Evolutionary conservation across 371 early-diverging fungal species (phyloP), one percentile per base, ranked within the genome.

Genomic region (Coemansia sp.): DNA sequence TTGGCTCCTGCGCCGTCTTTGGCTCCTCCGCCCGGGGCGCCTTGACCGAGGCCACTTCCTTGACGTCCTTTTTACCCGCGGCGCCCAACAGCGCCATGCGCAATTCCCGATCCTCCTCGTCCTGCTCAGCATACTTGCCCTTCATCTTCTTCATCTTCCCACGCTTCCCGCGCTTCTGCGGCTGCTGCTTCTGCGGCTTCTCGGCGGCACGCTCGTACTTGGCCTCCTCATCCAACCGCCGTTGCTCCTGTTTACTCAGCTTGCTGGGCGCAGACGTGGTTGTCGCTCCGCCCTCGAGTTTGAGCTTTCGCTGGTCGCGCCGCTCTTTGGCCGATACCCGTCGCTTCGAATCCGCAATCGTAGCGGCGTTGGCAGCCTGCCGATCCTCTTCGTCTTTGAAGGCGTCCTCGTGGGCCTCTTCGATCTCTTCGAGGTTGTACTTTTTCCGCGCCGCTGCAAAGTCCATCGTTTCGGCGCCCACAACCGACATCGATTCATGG

Each of bases 71-170:
- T 40, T 69, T 68, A 42, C 68, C 79, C 1, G 57, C 48, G n/a
- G 65, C 43, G 1, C 69, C 68, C 5, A 95, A 79, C n/a, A 96
- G 65, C 35, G 88, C 86, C 85, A 94, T 85, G 58, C 91, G 86
- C 45, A 92, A 69, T 61, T 88, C 81, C 43, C 90, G 84, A 56
- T 97, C 97, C 43, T 95, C 94, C 43, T 97, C 95, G 61, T 94
- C 94, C 78, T 95, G 95, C 72, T 95, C 95, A 5, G 84, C 91
- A 31, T 69, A 77, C 75, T 94, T 95, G 47, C 86, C 87, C 80
- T 94, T 94, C 45, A 91, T 85, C 81, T 94, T 95, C 83, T 93
- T 92, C 38, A 86, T 77, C 78, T 96, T 96, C 55, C 88, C 87
- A 54, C 85, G 85, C 63, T 93, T 92, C 33, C 96, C 97, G 33